These are phyloP conservation scores for Jatropha multifida DNA, from an alignment of 441 rosid genomes.

Conservation along the genomic window DNA sequence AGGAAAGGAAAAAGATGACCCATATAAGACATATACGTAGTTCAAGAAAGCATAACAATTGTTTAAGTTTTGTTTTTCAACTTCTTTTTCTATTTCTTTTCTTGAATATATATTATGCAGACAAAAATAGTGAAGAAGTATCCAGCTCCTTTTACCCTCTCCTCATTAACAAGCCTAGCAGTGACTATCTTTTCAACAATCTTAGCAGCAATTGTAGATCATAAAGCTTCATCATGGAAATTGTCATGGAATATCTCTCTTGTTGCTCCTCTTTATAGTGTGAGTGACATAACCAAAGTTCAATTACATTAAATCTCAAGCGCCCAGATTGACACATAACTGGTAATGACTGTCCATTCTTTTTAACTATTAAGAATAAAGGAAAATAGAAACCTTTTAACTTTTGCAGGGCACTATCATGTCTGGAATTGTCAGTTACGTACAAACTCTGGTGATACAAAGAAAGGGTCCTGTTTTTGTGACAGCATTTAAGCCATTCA, in stretches of 20 bases:
- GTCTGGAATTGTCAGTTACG: constrained; percentile 1
- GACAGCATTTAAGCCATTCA: constrained; percentile 12
- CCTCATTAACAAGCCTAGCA: not conserved
- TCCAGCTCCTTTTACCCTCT: not conserved
- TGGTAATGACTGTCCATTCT: no score
- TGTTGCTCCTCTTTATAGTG: constrained; percentile 4
- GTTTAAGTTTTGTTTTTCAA: no score
- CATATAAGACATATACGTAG: no score
- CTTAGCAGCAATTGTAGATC: not conserved
- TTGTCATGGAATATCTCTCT: not conserved
- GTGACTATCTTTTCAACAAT: not conserved
- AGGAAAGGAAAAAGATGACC: no score
- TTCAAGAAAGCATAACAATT: no score
- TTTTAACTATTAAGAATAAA: no score
- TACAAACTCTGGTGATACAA: not conserved
- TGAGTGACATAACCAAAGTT: not conserved
- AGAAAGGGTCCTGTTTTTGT: constrained; percentile 13
- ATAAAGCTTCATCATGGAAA: constrained; percentile 1
- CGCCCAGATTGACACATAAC: no score
- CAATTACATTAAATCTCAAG: no score
- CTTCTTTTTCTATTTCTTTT: no score
- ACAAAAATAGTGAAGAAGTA: not conserved
- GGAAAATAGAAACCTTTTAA: no score
- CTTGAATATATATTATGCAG: not conserved
- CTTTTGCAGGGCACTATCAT: not conserved